Evolutionary conservation across 495 filamentous ascomycete species (phyloP).

Genomic region (Penicillium steckii): DNA sequence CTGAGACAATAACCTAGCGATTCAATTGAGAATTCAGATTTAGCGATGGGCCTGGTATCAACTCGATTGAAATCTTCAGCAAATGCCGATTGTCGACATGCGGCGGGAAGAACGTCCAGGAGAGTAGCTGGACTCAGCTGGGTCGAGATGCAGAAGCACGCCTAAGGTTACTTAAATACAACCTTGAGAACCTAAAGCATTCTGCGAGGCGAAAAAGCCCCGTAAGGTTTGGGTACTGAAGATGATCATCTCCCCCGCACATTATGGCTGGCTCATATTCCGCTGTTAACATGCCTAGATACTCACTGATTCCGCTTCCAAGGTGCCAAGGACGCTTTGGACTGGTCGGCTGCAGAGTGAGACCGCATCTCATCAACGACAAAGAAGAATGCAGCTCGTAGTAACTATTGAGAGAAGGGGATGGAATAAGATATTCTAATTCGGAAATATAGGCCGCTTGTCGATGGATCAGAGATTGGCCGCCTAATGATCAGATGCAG

Average conservation of each 20-base stretch:
- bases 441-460: background rate
- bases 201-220: background rate
- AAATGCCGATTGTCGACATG: background rate
- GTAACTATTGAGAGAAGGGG: background rate
- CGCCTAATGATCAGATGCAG: background rate
- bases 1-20: background rate
- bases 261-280: background rate
- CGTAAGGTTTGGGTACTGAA: background rate
- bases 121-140: background rate
- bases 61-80: too few species aligned
- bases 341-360: background rate
- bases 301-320: slow-evolving; percentile 5
- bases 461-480: background rate
- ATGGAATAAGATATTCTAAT: background rate
- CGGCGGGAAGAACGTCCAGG: background rate
- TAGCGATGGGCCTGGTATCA: background rate
- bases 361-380: background rate
- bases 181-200: background rate
- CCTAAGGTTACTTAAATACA: background rate
- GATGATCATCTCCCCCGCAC: slow-evolving; percentile 8
- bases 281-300: background rate
- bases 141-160: background rate
- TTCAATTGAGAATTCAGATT: background rate
- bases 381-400: background rate
- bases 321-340: slow-evolving; percentile 8